Base-by-base conservation (phyloP, 106 monocot genomes). In the Dactylorhiza incarnata region DNA sequence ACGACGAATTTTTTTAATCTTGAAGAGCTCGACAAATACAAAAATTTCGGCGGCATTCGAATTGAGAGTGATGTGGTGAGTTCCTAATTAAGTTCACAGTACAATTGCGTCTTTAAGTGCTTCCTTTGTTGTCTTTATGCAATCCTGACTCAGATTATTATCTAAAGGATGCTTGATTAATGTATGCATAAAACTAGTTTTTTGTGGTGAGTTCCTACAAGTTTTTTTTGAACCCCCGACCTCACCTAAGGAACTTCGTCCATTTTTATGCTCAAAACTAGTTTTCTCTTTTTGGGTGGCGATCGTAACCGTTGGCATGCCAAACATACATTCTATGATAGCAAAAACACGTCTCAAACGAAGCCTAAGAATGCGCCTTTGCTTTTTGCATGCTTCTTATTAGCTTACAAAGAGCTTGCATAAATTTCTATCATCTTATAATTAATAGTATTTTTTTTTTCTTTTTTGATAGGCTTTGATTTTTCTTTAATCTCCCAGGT, bases 11-110 rank as follows among this genome's bases (percentile, higher is more conserved):
- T 89, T 72, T 87, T 99, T 26, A 86, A 86, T 73, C 46, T 15
- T 10, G 73, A 82, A 82, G 81, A 88, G 75, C 68, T 99, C 63
- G 79, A 68, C 48, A 89, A 75, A 67, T 91, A 82, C 71, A 87
- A 73, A 23, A 82, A 84, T 58, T 99, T 97, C 58, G 97, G 97
- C 73, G 97, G 97, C 44, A 87, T 99, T 78, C 86, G 94, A 68
- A 99, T 99, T 77, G 97, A 99, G 86, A 99, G 97, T 77, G 86
- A 91, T 81, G 77, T 99, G 91, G 94, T 99, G 89, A 83, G 87
- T 49, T 17, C 46, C n/a, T 47, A 11, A 22, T 22, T 22, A 53
- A 14, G 10, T 23, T 61, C 24, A 46, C 16, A 45, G 45, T 46
- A 10, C 45, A 46, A 7, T 69, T 69, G 17, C 11, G 17, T 45